A percentile compares a stretch with the other conserved stretches of the same genome.
phyloP scores from a whole-genome alignment of 164 flowering plant genomes.

The Platanus orientalis region DNA sequence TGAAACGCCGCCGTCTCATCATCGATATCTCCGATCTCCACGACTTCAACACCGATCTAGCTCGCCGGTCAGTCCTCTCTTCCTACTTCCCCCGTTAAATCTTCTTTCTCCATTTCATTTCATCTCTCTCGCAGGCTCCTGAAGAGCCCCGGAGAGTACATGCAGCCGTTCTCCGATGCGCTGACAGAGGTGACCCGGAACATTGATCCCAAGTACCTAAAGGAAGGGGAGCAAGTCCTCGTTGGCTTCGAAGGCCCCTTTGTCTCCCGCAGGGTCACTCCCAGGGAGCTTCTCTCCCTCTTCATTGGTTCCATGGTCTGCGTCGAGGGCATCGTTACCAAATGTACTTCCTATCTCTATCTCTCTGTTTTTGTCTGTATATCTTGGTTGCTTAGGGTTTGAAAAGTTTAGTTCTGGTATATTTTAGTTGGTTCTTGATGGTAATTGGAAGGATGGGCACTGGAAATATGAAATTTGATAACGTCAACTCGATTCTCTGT shows the following conservation, averaged over 20 bases:
- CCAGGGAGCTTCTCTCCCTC: conserved; percentile 81
- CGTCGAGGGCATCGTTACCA: conserved; percentile 92
- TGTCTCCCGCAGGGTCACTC: conserved; percentile 88
- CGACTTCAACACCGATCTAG: conserved; percentile 48
- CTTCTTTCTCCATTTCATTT: neutral
- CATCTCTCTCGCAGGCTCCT: conserved; percentile 43
- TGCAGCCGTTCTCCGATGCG: conserved; percentile 86
- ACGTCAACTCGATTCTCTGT: too few relatives aligned
- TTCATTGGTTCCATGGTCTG: conserved; percentile 97
- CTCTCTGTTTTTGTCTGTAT: neutral
- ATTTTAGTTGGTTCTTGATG: too few relatives aligned
- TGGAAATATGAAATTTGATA: too few relatives aligned
- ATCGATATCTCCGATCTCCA: conserved; percentile 75
- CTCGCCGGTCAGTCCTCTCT: conserved; percentile 43
- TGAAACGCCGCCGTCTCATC: conserved; percentile 59
- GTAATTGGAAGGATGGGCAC: too few relatives aligned
- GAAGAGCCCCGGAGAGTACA: conserved; percentile 68
- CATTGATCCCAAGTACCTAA: conserved; percentile 69
- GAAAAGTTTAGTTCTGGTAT: too few relatives aligned
- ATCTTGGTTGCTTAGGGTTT: neutral
- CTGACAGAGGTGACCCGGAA: conserved; percentile 66
- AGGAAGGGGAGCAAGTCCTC: conserved; percentile 81
- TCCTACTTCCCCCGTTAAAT: neutral
- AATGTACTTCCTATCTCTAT: conserved; percentile 43
- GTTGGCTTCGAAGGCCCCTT: conserved; percentile 94